A percentile compares a stretch with the other conserved stretches of the same genome.
phyloP scores from a whole-genome alignment of 2,329 filamentous ascomycete genomes.

The Hymenoscyphus fructigenus region DNA sequence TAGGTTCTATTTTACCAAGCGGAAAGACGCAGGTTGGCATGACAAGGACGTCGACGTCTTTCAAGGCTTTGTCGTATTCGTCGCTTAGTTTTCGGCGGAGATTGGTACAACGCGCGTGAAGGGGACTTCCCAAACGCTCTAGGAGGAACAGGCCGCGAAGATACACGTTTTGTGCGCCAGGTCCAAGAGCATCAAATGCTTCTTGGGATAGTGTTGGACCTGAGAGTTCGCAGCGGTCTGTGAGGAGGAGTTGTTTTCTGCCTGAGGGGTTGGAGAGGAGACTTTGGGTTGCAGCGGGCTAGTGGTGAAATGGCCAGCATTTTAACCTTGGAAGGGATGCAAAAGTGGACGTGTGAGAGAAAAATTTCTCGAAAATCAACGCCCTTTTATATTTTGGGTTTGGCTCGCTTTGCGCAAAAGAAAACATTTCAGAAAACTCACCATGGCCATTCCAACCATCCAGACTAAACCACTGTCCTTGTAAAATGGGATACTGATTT shows the following conservation, averaged over 20 bases:
- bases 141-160: constrained; percentile 50
- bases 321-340: too few species aligned
- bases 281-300: constrained; percentile 40
- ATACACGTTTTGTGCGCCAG: constrained; percentile 54
- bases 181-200: constrained; percentile 51
- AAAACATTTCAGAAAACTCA: too few species aligned
- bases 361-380: too few species aligned
- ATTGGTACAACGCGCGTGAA: constrained; percentile 50
- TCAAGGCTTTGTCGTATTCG: constrained; percentile 44
- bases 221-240: constrained; percentile 16
- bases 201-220: constrained; percentile 51
- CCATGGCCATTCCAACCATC: constrained; percentile 48
- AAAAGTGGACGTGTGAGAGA: too few species aligned
- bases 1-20: constrained; percentile 44
- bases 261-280: constrained; percentile 46
- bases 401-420: too few species aligned
- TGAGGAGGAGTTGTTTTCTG: constrained; percentile 43
- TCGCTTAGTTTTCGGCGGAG: constrained; percentile 46
- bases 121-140: constrained; percentile 42
- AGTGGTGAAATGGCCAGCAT: too few species aligned
- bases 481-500: constrained; percentile 51
- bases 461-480: constrained; percentile 49
- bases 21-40: constrained; percentile 46
- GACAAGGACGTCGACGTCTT: constrained; percentile 46
- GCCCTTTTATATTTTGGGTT: too few species aligned